Base-by-base conservation (phyloP, 2,329 filamentous ascomycete genomes). In the Dothideomycetes sp. region DNA sequence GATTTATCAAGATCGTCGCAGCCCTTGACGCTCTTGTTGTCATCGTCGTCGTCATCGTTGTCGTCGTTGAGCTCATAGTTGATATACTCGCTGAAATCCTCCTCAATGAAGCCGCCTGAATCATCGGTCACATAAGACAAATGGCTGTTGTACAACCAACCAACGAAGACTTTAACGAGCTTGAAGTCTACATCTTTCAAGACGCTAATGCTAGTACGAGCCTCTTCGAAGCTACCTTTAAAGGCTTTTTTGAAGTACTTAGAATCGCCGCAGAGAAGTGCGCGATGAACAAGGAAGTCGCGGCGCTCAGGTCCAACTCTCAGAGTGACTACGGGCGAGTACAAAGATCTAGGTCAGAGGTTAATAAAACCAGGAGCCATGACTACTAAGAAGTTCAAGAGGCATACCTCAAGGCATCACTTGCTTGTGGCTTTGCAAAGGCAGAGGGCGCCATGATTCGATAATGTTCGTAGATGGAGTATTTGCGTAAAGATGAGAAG, bases 221-320 rank as follows among this genome's bases (percentile, higher is more conserved):
- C 31, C 11, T 39, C 37, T 31, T 10, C 1, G 5, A 39, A 39
- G 1, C 5, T 5, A n/a, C 37, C 37, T 14, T 30, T 33, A 14
- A 39, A 29, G 7, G 37, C 37, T 30, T 15, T 39, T 4, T 10
- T 15, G 31, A 39, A 39, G 19, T 33, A 39, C 16, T 17, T 38
- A 3, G 37, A 38, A 1, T 18, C 10, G n/a, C 14, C 9, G 3
- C 19, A 34, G 8, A 38, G 17, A 15, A 33, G 0, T 1, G 19
- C 31, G 17, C 33, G 32, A 31, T 38, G 37, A 19, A 38, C 27
- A 12, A 12, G 17, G 29, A 38, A 38, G 4, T 38, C 29, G 12
- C 32, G 27, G 18, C 16, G 19, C n/a, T 16, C 29, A 17, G 36
- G 18, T 2, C 36, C 36, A 7, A 38, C 36, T 2, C 29, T 27